Evolutionary conservation across 441 rosid species (phyloP), one percentile per base, ranked within the genome.

Genomic region (Pelargonium cotyledonis): DNA sequence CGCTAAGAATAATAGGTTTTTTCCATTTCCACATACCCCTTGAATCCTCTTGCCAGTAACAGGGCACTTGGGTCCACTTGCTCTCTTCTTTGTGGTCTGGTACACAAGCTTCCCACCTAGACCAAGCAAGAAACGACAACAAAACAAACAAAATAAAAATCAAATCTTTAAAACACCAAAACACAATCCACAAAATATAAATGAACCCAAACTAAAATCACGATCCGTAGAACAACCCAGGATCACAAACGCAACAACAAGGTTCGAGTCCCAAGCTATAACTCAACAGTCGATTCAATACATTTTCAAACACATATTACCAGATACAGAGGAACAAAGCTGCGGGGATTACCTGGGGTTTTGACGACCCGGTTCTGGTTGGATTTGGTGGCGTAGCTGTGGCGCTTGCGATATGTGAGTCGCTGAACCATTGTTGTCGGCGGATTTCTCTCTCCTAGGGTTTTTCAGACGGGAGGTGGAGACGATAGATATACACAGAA

Each of bases 331-430:
- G 29, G 14, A 61, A 26, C 5, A 19, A 15, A 53, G 12, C 2
- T 3, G 12, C 16, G 63, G 21, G 23, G 40, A 9, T 73, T 83
- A 83, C 89, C 89, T 0, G 89, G 89, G 51, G 89, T 85, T 66
- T 85, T 85, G 74, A 85, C 89, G 29, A 85, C 73, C 58, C 89
- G 74, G 73, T 85, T 86, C 78, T 83, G 86, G 78, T 85, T 85
- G 29, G 89, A 85, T 61, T 79, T 85, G 41, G 89, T 85, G 79
- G 89, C 89, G 58, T 85, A 85, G 83, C 87, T 83, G 69, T 85
- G 89, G 71, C 87, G 80, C 65, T 76, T 77, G 63, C 89, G 80
- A 46, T 85, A 85, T 0, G 89, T 85, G 14, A 85, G 83, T 23
- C 89, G 82, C 79, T 85, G 89, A 68, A 83, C 89, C 89, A 85